These are phyloP conservation scores for Vinca minor DNA, from an alignment of 257 asterid genomes.

Conservation along the genomic window DNA sequence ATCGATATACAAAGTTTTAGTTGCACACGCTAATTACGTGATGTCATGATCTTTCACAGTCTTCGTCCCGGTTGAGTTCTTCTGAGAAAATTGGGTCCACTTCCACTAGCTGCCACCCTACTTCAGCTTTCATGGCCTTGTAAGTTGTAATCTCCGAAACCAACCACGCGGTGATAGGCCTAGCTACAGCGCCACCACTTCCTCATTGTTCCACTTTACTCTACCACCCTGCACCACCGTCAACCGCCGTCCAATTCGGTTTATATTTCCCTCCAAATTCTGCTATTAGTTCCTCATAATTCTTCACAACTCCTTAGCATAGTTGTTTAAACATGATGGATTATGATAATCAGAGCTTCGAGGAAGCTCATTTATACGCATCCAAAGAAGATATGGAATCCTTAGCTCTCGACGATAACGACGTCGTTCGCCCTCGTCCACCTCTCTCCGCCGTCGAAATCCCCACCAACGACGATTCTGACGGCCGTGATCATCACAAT, in stretches of 20 bases:
- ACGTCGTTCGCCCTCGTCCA: constrained; percentile 21
- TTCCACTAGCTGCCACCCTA: neutral
- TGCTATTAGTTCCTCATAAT: neutral
- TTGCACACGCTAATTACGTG: constrained; percentile 33
- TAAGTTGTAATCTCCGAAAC: constrained; percentile 19
- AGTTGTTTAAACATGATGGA: constrained; percentile 49
- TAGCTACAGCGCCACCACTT: neutral
- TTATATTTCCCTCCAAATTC: neutral
- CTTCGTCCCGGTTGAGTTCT: neutral
- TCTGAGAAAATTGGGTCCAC: neutral
- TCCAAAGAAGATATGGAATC: constrained; percentile 58
- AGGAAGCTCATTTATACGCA: constrained; percentile 42
- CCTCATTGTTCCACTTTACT: neutral
- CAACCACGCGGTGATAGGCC: constrained; percentile 8
- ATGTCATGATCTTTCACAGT: constrained; percentile 3
- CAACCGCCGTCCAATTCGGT: constrained; percentile 15
- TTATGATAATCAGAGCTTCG: constrained; percentile 47
- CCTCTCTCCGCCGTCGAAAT: constrained; percentile 28
- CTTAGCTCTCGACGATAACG: constrained; percentile 42
- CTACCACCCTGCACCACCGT: neutral
- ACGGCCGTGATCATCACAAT: constrained; percentile 1
- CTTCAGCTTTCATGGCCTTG: constrained; percentile 19
- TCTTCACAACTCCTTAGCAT: neutral
- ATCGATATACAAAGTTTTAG: neutral
- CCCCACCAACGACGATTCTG: constrained; percentile 37